A percentile compares a stretch with the other conserved stretches of the same genome.
phyloP scores from a whole-genome alignment of 2,329 filamentous ascomycete genomes.

The Cordyceps farinosa region DNA sequence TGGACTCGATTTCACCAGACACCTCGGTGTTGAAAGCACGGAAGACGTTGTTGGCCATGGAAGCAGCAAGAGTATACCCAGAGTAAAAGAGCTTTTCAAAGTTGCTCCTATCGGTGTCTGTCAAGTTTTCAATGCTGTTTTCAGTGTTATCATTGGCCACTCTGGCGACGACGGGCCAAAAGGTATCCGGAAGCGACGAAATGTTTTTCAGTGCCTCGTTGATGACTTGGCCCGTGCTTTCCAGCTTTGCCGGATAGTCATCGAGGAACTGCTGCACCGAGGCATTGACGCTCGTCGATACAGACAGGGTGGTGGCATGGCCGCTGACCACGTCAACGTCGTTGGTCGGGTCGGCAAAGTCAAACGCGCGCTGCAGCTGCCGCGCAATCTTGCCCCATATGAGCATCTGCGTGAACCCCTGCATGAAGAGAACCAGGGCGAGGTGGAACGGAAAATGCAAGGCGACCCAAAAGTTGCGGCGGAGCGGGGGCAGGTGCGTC shows the following conservation, averaged over 20 bases:
- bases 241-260: constrained; percentile 28
- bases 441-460: constrained; percentile 63
- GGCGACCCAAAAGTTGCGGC: constrained; percentile 56
- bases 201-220: constrained; percentile 28
- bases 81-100: background rate
- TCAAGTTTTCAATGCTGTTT: constrained; percentile 3
- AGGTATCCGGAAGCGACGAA: constrained; percentile 25
- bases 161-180: constrained; percentile 26
- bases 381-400: constrained; percentile 42
- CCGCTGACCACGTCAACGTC: constrained; percentile 24
- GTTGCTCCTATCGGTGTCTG: background rate
- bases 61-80: background rate
- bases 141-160: constrained; percentile 10
- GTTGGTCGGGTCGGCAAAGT: constrained; percentile 18
- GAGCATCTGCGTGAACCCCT: constrained; percentile 57
- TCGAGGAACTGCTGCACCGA: constrained; percentile 25
- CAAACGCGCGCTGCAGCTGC: constrained; percentile 23
- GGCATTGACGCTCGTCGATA: background rate
- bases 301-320: constrained; percentile 18
- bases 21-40: constrained; percentile 27
- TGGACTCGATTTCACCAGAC: constrained; percentile 24
- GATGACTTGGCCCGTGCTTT: constrained; percentile 22
- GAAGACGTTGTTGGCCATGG: constrained; percentile 14
- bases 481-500: constrained; percentile 52
- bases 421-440: constrained; percentile 59